phyloP scores from a whole-genome alignment of 441 rosid genomes.

The Erodium trifolium region DNA sequence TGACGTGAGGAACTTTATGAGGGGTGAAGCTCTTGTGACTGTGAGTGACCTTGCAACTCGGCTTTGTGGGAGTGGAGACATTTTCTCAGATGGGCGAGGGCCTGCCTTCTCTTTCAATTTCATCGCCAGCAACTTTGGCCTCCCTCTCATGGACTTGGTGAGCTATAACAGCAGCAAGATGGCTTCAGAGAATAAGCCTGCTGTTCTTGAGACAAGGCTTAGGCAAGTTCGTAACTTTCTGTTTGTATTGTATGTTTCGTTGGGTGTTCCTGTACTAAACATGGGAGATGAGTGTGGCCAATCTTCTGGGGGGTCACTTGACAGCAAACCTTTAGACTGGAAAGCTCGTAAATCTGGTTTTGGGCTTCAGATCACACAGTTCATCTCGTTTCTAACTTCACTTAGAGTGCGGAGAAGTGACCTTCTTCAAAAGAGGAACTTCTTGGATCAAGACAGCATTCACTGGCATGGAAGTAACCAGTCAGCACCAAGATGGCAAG shows the following conservation, averaged over 20 bases:
- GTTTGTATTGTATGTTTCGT: slow-evolving; percentile 61
- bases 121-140: slow-evolving; percentile 67
- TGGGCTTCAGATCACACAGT: slow-evolving; percentile 53
- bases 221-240: slow-evolving; percentile 79
- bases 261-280: slow-evolving; percentile 79
- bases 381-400: slow-evolving; percentile 62
- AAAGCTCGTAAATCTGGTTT: slow-evolving; percentile 48
- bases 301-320: slow-evolving; percentile 59
- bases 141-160: slow-evolving; percentile 75
- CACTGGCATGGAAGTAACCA: slow-evolving; percentile 64
- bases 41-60: slow-evolving; percentile 81
- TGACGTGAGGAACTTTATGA: slow-evolving; percentile 60
- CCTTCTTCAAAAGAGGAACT: slow-evolving; percentile 53
- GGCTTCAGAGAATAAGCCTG: slow-evolving; percentile 44
- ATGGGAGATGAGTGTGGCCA: slow-evolving; percentile 95
- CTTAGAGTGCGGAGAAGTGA: slow-evolving; percentile 56
- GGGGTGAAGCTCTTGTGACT: slow-evolving; percentile 66
- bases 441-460: slow-evolving; percentile 59
- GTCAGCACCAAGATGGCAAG: slow-evolving; percentile 72
- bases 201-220: slow-evolving; percentile 67
- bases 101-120: slow-evolving; percentile 78
- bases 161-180: slow-evolving; percentile 53
- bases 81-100: slow-evolving; percentile 72
- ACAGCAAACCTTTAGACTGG: slow-evolving; percentile 65
- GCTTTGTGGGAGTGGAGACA: slow-evolving; percentile 84